phyloP scores from a whole-genome alignment of 306 rosid species.

The Begonia fuchsioides region DNA sequence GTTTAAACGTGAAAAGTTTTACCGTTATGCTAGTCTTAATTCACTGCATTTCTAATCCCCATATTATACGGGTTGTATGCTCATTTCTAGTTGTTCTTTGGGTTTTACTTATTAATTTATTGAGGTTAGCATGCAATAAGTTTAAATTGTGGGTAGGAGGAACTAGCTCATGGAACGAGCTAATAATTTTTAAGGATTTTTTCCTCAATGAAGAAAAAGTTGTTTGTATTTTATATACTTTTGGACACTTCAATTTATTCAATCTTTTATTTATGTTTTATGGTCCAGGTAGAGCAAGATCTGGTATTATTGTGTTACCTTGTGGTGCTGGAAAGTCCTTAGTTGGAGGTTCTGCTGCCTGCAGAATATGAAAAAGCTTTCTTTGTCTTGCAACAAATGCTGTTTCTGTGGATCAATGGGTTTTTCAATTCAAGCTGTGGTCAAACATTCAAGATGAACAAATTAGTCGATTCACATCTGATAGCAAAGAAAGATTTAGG shows the following conservation, averaged over 20 bases:
- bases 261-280: not conserved
- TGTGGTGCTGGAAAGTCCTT: constrained; percentile 98
- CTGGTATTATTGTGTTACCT: constrained; percentile 92
- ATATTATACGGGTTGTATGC: too few relatives aligned
- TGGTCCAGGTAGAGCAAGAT: constrained; percentile 82
- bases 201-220: too few relatives aligned
- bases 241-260: too few relatives aligned
- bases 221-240: too few relatives aligned
- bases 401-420: constrained; percentile 98
- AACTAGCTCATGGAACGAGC: too few relatives aligned
- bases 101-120: too few relatives aligned
- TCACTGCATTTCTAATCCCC: too few relatives aligned
- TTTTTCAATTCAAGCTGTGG: constrained; percentile 93
- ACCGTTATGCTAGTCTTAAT: not conserved
- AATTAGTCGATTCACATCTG: constrained; percentile 92
- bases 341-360: constrained; percentile 97
- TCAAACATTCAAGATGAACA: constrained; percentile 90
- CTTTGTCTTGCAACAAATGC: constrained; percentile 97
- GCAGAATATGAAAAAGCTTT: constrained; percentile 79
- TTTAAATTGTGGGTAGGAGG: too few relatives aligned
- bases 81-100: too few relatives aligned
- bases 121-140: too few relatives aligned
- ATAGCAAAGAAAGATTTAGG: constrained; percentile 89
- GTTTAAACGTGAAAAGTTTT: constrained; percentile 3
- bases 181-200: too few relatives aligned